Conservation (phyloP, 768 basidiomycete species). For the Tulasnella sp. region DNA sequence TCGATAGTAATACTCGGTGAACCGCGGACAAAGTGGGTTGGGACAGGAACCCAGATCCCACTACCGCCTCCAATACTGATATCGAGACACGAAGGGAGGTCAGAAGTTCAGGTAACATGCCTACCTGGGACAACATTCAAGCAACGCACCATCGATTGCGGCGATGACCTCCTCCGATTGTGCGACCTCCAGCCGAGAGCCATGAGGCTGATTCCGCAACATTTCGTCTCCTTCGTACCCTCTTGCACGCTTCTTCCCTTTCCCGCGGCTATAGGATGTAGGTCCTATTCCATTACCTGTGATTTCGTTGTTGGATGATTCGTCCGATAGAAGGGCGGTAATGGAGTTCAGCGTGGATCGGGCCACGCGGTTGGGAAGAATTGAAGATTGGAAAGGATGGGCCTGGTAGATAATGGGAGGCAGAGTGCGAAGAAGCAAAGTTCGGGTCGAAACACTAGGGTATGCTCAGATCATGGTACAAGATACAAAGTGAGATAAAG, state of each 20-base stretch:
- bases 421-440: slow-evolving; percentile 42
- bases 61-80: slow-evolving; percentile 4
- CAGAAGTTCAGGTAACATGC: slow-evolving; percentile 23
- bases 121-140: too few species aligned
- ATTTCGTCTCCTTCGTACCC: slow-evolving; percentile 71
- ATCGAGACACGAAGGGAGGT: neutral
- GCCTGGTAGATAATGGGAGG: slow-evolving; percentile 38
- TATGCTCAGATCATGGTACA: neutral
- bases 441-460: slow-evolving; percentile 28
- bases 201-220: slow-evolving; percentile 44
- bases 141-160: slow-evolving; percentile 51
- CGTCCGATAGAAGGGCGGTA: slow-evolving; percentile 39
- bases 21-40: neutral
- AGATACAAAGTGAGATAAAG: slow-evolving; percentile 33
- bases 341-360: slow-evolving; percentile 47
- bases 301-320: neutral
- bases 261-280: slow-evolving; percentile 24
- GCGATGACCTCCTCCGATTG: slow-evolving; percentile 48
- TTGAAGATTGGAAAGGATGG: slow-evolving; percentile 38
- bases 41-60: slow-evolving; percentile 5
- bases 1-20: slow-evolving; percentile 13
- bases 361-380: slow-evolving; percentile 46
- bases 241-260: slow-evolving; percentile 59
- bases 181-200: slow-evolving; percentile 42
- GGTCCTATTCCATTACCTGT: neutral